These are phyloP conservation scores for Closterium sp. DNA, from an alignment of 139 green algal species.

Conservation along the genomic window DNA sequence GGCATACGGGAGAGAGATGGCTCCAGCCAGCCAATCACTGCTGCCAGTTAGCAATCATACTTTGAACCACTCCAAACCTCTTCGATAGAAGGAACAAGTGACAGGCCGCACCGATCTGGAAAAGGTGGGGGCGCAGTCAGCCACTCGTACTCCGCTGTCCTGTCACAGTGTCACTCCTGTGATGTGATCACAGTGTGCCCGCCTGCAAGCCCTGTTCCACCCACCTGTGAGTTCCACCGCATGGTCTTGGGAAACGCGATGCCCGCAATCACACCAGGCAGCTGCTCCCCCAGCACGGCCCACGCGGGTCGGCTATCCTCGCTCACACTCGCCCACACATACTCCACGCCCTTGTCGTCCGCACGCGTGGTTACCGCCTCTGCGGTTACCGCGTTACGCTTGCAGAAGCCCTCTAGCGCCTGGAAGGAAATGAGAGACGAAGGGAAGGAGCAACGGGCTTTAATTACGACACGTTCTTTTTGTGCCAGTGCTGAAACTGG, in stretches of 20 bases:
- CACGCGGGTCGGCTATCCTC: slow-evolving; percentile 20
- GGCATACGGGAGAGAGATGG: no score
- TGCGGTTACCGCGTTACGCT: slow-evolving; percentile 76
- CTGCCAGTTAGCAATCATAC: no score
- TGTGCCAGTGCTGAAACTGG: no score
- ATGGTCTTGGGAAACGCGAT: slow-evolving; percentile 90
- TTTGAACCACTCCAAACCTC: no score
- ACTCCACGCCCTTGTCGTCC: slow-evolving; percentile 74
- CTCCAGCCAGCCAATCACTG: no score
- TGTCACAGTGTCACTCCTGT: slow-evolving; percentile 55
- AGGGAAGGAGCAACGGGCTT: no score
- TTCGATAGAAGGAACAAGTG: no score
- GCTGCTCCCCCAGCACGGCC: slow-evolving; percentile 70
- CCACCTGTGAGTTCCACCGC: slow-evolving; percentile 74
- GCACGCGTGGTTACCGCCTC: slow-evolving; percentile 59
- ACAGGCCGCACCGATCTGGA: no score
- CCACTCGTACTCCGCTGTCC: no score
- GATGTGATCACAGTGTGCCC: neutral
- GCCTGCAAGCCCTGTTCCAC: neutral
- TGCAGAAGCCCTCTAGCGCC: slow-evolving; percentile 89
- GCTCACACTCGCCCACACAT: slow-evolving; percentile 76
- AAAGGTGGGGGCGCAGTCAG: no score
- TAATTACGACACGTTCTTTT: no score
- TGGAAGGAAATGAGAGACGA: neutral
- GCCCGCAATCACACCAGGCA: slow-evolving; percentile 68